Base-by-base conservation (phyloP, 176 grass and related monocot genomes). In the Chloris gayana region DNA sequence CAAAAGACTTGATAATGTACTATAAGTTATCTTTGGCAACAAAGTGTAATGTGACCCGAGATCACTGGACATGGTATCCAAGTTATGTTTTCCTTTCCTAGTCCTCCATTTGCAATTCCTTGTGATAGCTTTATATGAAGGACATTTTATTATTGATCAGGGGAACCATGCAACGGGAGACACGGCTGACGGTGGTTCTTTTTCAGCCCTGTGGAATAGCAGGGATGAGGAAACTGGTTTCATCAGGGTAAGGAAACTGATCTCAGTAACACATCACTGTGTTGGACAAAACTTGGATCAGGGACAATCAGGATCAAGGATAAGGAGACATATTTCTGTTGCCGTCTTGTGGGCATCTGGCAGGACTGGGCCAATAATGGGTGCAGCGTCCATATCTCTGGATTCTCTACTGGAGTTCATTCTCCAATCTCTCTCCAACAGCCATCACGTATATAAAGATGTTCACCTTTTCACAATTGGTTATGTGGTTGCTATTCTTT, bases 301-400 rank as follows among this genome's bases (percentile, higher is more conserved):
- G 11, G 17, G 9, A 32, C 17, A 3, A 30, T 63, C 74, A 32
- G 12, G 3, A 19, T 9, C 70, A 26, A 18, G n/a, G 22, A 64
- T 21, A 13, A 22, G 33, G 32, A 7, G 18, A 53, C 50, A 53
- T 19, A 19, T 53, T 53, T 53, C 46, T 25, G 32, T 74, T 37
- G 34, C 34, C 2, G 34, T 35, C 34, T 3, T 35, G 34, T 5
- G 5, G 2, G 34, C 5, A 35, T 35, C 3, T 35, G 5, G 30
- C 49, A 73, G 47, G 9, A 29, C 17, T 50, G 46, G 9, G 11
- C 18, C 30, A 73, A 73, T 73, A 73, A 72, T 72, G 30, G 70
- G 18, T 30, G 31, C 26, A 51, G 19, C 9, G 9, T 33, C 31
- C 27, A 64, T 37, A 7, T 81, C 19, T 19, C 49, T 19, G 15